Evolutionary conservation across 495 filamentous ascomycete species (phyloP), one percentile per base, ranked within the genome.

Genomic region (Trichocladium uniseriatum): DNA sequence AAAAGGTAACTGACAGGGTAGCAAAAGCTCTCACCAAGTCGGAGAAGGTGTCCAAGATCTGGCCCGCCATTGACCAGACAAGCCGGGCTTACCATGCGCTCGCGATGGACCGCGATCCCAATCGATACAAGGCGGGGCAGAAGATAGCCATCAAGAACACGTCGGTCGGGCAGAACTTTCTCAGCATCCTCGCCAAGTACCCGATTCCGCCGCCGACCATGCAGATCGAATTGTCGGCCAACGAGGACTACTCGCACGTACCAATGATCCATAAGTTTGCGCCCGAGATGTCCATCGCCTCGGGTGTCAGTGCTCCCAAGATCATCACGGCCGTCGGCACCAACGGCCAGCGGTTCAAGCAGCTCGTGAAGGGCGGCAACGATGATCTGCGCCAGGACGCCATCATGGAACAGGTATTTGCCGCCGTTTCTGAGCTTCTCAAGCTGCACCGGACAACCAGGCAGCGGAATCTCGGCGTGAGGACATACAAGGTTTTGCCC

Each of bases 331-430:
- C 82, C 14, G 64, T 86, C 37, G 87, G 79, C 2, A 82, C 74
- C 22, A 77, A 95, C 67, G 92, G 92, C 8, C 60, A 73, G 27
- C 76, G 73, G 19, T 95, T 84, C 65, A 95, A 89, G 67, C 87
- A 95, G 63, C 72, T 97, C 52, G 87, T 92, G 61, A 99, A 99
- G 69, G 85, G 86, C 57, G 88, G 90, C 22, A 89, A 87, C 53
- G 90, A 97, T 63, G 92, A 98, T 59, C 76, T 99, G 11, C 84
- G 92, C n/a, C 92, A 99, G 69, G 92, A 99, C 60, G 88, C 92
- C 15, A 99, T 99, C 69, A 99, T 99, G 94, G 94, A 97, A 64
- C 92, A 99, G 68, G 92, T 99, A 27, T 99, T 97, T 67, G 87
- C 87, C 41, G 87, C 95, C 76, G 92, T 96, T 24, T 94, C 85